phyloP scores from a whole-genome alignment of 208 protist genomes.

The Leishmania aethiopica region DNA sequence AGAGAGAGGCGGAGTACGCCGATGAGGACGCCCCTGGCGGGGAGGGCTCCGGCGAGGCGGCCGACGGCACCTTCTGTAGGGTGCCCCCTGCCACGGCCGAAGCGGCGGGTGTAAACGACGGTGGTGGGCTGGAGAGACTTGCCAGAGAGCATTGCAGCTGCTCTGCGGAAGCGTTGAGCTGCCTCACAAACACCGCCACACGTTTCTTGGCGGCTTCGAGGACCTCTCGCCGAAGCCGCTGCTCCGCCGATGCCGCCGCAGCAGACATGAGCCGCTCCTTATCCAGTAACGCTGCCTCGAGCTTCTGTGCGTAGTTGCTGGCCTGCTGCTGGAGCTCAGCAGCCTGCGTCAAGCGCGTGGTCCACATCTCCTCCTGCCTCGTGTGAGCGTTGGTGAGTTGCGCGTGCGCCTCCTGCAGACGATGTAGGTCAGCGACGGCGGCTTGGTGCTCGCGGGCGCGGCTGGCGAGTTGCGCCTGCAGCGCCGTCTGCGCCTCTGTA shows the following conservation, averaged over 20 bases:
- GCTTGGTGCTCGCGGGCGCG: constrained; percentile 5
- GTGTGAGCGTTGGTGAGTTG: background rate
- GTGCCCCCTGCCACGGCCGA: background rate
- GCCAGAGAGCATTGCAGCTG: constrained; percentile 15
- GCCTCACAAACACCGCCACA: constrained; percentile 9
- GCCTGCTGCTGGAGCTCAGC: constrained; percentile 26
- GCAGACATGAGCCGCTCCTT: constrained; percentile 1
- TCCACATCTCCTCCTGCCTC: constrained; percentile 12
- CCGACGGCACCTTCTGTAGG: background rate
- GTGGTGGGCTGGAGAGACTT: background rate
- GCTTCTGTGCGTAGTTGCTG: constrained; percentile 4
- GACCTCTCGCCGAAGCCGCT: constrained; percentile 1
- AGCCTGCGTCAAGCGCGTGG: constrained; percentile 18
- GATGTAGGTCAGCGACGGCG: background rate
- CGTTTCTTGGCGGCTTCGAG: constrained; percentile 11
- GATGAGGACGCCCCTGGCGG: background rate
- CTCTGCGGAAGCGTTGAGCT: constrained; percentile 12
- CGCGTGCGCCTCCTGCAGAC: constrained; percentile 1
- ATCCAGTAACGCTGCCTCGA: constrained; percentile 25
- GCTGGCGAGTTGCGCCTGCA: background rate
- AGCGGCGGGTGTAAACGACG: background rate
- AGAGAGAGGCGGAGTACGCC: background rate
- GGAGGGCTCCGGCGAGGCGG: constrained; percentile 10
- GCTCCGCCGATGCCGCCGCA: background rate
- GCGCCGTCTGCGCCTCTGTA: background rate